A percentile compares a stretch with the other conserved stretches of the same genome.
Evolutionary conservation across 2,329 filamentous ascomycete species (phyloP).

Genomic region (Escovopsis sp.): DNA sequence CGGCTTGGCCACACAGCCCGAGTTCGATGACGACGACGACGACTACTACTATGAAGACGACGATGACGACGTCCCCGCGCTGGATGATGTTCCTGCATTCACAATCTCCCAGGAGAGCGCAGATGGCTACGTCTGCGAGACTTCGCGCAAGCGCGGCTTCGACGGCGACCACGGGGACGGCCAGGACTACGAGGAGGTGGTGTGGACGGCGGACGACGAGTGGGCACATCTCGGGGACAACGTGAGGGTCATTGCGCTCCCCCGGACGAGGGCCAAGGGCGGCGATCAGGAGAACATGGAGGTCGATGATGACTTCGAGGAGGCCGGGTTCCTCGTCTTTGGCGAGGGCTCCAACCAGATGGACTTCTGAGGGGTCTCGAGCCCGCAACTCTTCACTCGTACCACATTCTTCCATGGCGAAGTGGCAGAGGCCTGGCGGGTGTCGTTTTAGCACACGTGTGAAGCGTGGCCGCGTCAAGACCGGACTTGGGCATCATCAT

Average conservation of each 20-base stretch:
- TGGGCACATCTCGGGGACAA: slow-evolving; percentile 22
- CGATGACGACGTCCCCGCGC: slow-evolving; percentile 16
- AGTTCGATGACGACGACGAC: slow-evolving; percentile 15
- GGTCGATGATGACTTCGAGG: slow-evolving; percentile 45
- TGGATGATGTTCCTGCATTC: slow-evolving; percentile 31
- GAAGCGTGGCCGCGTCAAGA: too few relatives aligned
- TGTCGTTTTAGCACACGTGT: too few relatives aligned
- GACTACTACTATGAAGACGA: slow-evolving; percentile 10
- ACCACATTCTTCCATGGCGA: too few relatives aligned
- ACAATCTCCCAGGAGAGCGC: slow-evolving; percentile 42
- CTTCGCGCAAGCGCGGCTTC: slow-evolving; percentile 33
- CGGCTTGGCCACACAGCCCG: slow-evolving; percentile 47
- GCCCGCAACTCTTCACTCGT: too few relatives aligned
- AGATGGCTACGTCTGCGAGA: slow-evolving; percentile 19
- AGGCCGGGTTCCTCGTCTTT: slow-evolving; percentile 49
- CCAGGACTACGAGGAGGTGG: slow-evolving; percentile 20
- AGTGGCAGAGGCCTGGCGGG: too few relatives aligned
- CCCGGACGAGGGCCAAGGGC: slow-evolving; percentile 16
- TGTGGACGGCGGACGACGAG: slow-evolving; percentile 25
- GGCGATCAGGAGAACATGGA: slow-evolving; percentile 33
- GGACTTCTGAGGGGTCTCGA: slow-evolving; percentile 9
- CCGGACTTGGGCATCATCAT: too few relatives aligned
- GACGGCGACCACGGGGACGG: slow-evolving; percentile 22
- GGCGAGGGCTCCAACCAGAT: slow-evolving; percentile 26
- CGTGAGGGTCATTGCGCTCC: slow-evolving; percentile 34